Evolutionary conservation across 129 eudicot genomes (phyloP), one percentile per base, ranked within the genome.

Genomic region (Cynara cardunculus): DNA sequence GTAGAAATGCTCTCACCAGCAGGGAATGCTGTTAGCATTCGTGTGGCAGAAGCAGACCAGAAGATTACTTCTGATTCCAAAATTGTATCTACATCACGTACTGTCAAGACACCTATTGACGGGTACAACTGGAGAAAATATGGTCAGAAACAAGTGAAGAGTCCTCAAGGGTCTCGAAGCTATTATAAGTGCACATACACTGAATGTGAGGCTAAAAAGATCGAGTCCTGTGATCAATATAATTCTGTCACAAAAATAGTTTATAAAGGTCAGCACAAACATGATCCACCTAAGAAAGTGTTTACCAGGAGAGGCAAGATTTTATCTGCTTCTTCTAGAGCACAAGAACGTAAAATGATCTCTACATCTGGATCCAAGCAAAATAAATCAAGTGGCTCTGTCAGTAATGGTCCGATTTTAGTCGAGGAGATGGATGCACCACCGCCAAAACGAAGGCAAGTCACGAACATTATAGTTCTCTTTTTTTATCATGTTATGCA

Each of bases 121-220:
- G 98, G 96, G 39, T 94, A 83, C 86, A 91, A 90, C 76, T 94
- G 98, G 98, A 87, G 98, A 69, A 94, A 94, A 85, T 94, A 94
- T 65, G 98, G 98, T 72, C 97, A 94, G 79, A 94, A 94, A 85
- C 97, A 94, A 83, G 97, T 94, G 62, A 94, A 91, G 83, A 88
- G 87, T 83, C 97, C 98, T 34, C 87, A 86, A 82, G 97, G 98
- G 75, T 91, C 93, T 65, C 83, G 98, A 75, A 94, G 98, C 89
- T 94, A 94, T 77, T 94, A 87, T 78, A 82, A 89, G 75, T 94
- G 98, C 93, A 94, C 98, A 7, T 68, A 86, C 62, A 85, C 80
- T 5, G 86, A 90, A 61, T 94, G 98, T 73, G 82, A 61, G 67
- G 97, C 98, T 75, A 94, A 94, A 82, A 94, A 94, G 86, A 90